Base-by-base conservation (phyloP, 805 yeast genomes). In the Candida schatavii region DNA sequence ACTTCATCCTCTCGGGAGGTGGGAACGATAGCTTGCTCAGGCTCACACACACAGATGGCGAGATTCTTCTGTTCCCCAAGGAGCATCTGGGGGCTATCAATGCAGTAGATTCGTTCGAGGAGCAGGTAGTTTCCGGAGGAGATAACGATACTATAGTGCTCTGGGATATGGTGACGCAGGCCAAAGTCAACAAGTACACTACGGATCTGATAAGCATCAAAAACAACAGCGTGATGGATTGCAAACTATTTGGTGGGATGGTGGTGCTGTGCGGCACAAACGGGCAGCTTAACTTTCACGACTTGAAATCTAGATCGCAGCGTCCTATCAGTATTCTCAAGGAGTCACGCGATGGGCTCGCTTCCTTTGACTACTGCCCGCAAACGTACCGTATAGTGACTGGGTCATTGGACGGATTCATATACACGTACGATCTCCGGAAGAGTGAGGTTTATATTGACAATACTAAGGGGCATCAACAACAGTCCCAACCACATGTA, bases 251-350 rank as follows among this genome's bases (percentile, higher is more conserved):
- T 30, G 45, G 50, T 19, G 40, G 49, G 15, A 28, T 62, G 40
- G 32, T 57, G 15, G 58, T 51, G 0, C 39, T 56, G 15, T 61
- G 64, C 40, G 68, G 68, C 2, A 45, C 48, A 14, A 56, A 54
- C 37, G 55, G 55, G 38, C 36, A 41, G 14, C 34, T 62, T 19
- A 48, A 48, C 22, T 38, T 63, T 19, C 59, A 47, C 44, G 70
- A 64, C 41, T 42, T 51, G 32, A 46, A 61, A 27, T 3, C 38
- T 3, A 31, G 27, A 11, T 17, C 34, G 6, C 38, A 23, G 4
- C 40, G 34, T 11, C 51, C 55, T 3, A 45, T 59, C 3, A 48
- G 42, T 37, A 25, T 46, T 5, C 18, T 53, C 3, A 47, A 49
- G 34, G 35, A 54, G 19, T 56, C 64, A n/a, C 36, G 43, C 29